These are phyloP conservation scores for Daldinia caldariorum DNA, from an alignment of 495 filamentous ascomycete species.

Conservation along the genomic window DNA sequence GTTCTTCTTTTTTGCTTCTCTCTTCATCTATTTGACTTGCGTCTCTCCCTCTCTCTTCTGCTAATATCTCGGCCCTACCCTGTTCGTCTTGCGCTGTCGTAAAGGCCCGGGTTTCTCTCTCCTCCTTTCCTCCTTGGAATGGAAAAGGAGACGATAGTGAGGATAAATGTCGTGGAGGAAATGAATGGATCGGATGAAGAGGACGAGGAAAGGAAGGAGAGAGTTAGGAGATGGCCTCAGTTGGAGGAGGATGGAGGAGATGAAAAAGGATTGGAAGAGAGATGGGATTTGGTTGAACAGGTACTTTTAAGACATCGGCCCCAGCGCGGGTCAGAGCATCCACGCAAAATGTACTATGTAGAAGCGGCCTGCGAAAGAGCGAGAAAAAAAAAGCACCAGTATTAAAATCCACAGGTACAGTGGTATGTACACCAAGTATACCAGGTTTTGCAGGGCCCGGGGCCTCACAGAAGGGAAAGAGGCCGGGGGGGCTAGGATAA, in stretches of 20 bases:
- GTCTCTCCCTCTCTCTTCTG: constrained; percentile 5
- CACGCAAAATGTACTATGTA: constrained; percentile 24
- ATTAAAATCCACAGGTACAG: constrained; percentile 12
- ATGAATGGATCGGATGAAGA: constrained; percentile 67
- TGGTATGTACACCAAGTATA: constrained; percentile 13
- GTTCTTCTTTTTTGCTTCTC: constrained; percentile 39
- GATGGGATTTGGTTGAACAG: constrained; percentile 55
- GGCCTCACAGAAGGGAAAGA: constrained; percentile 34
- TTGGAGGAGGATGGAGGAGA: constrained; percentile 65
- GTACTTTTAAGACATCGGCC: constrained; percentile 61
- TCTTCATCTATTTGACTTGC: constrained; percentile 30
- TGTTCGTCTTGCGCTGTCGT: constrained; percentile 42
- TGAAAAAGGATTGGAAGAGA: constrained; percentile 63
- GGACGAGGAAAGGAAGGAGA: constrained; percentile 62
- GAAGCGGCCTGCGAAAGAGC: constrained; percentile 11
- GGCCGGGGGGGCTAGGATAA: constrained; percentile 44
- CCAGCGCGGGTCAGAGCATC: constrained; percentile 43
- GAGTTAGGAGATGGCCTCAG: constrained; percentile 64
- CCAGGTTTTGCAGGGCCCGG: constrained; percentile 10
- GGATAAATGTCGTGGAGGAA: constrained; percentile 46
- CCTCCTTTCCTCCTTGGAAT: constrained; percentile 57
- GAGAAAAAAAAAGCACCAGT: constrained; percentile 15
- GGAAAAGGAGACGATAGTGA: constrained; percentile 54
- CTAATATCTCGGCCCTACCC: constrained; percentile 39
- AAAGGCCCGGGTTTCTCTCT: constrained; percentile 49